Conservation (phyloP, 345 rosid species). For the Xanthoceras sorbifolium region DNA sequence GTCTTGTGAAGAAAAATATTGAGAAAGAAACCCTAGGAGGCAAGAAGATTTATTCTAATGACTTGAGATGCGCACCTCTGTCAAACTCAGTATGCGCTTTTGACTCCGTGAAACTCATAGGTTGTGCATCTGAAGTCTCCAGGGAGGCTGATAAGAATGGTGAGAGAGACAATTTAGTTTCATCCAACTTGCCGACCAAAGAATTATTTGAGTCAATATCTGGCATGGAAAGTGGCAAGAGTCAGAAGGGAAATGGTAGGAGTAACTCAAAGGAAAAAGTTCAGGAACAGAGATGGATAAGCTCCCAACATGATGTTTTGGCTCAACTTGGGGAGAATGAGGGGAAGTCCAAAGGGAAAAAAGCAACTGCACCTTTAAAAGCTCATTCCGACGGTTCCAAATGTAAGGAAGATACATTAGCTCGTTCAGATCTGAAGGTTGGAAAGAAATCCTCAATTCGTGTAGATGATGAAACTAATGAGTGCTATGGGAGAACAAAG, state of each 20-base stretch:
- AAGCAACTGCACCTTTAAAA: slow-evolving; percentile 25
- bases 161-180: slow-evolving; percentile 15
- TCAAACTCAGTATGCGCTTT: slow-evolving; percentile 17
- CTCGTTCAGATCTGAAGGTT: slow-evolving; percentile 26
- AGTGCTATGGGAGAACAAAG: slow-evolving; percentile 33
- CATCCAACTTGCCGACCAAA: slow-evolving; percentile 23
- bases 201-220: slow-evolving; percentile 35
- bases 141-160: slow-evolving; percentile 27
- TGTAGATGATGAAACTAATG: slow-evolving; percentile 20
- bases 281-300: slow-evolving; percentile 15
- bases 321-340: slow-evolving; percentile 22
- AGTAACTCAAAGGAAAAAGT: slow-evolving; percentile 26
- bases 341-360: slow-evolving; percentile 16
- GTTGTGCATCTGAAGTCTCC: slow-evolving; percentile 28
- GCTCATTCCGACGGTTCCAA: slow-evolving; percentile 14
- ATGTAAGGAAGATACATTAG: slow-evolving; percentile 21
- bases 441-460: slow-evolving; percentile 23
- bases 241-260: slow-evolving; percentile 28
- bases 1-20: slow-evolving; percentile 12
- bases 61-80: slow-evolving; percentile 20
- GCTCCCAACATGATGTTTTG: slow-evolving; percentile 4
- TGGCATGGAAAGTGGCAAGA: slow-evolving; percentile 28
- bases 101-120: slow-evolving; percentile 24
- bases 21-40: slow-evolving; percentile 26
- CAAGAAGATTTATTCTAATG: slow-evolving; percentile 23